Evolutionary conservation across 2,329 filamentous ascomycete genomes (phyloP).

Genomic region (Chaetothyriales sp.): DNA sequence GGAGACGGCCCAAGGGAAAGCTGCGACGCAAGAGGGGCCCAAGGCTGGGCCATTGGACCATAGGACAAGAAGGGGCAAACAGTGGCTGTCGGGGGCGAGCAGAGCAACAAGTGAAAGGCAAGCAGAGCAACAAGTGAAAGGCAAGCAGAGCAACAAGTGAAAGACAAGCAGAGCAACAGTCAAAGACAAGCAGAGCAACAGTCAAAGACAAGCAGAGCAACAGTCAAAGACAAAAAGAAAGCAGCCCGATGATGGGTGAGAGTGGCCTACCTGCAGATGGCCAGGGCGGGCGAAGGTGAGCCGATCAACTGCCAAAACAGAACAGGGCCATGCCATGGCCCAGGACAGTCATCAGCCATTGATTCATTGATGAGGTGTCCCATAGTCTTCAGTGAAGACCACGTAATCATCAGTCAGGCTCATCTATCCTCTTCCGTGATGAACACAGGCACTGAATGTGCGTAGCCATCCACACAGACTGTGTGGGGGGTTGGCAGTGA

Average conservation of each 20-base stretch:
- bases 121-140: neutral
- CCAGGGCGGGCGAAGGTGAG: too few relatives aligned
- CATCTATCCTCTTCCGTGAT: neutral
- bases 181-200: too few relatives aligned
- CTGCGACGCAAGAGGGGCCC: neutral
- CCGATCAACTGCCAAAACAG: too few relatives aligned
- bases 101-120: neutral
- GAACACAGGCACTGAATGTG: neutral
- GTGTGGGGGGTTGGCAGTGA: neutral
- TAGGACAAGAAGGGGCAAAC: neutral
- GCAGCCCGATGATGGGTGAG: neutral
- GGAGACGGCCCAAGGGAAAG: conserved; percentile 1
- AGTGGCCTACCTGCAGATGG: neutral
- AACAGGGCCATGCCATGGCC: too few relatives aligned
- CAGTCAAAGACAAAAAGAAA: neutral
- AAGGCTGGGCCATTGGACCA: neutral
- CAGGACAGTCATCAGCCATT: neutral
- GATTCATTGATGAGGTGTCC: neutral
- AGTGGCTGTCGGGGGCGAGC: neutral
- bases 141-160: neutral
- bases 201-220: neutral
- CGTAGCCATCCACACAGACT: neutral
- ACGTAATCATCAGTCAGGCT: neutral
- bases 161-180: neutral
- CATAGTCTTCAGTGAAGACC: neutral